Evolutionary conservation across 805 yeast species (phyloP).

Genomic region (Suhomyces sp.): DNA sequence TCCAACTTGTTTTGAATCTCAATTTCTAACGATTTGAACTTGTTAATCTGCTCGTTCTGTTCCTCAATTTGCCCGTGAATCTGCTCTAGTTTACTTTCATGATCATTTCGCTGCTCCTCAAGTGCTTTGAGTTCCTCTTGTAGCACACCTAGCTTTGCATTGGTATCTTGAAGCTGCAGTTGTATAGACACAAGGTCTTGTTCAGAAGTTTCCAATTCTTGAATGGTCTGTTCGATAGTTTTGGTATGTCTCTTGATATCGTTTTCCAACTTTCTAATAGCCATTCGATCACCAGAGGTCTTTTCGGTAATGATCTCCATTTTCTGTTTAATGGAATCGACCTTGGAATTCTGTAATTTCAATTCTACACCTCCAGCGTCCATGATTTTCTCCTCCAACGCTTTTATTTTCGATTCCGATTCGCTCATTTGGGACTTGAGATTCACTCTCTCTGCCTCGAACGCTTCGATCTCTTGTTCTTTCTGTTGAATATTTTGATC

Average conservation of each 20-base stretch:
- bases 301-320: slow-evolving; percentile 58
- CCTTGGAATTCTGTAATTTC: slow-evolving; percentile 75
- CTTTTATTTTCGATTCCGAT: slow-evolving; percentile 53
- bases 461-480: slow-evolving; percentile 17
- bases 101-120: slow-evolving; percentile 37
- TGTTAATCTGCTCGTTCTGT: slow-evolving; percentile 47
- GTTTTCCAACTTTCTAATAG: slow-evolving; percentile 58
- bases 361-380: slow-evolving; percentile 88
- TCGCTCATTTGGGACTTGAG: slow-evolving; percentile 55
- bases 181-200: slow-evolving; percentile 21
- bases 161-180: slow-evolving; percentile 17
- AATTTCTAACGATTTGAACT: slow-evolving; percentile 60
- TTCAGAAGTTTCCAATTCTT: slow-evolving; percentile 39
- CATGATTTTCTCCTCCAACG: slow-evolving; percentile 74
- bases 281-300: slow-evolving; percentile 53
- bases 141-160: slow-evolving; percentile 32
- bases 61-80: slow-evolving; percentile 27
- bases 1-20: slow-evolving; percentile 65
- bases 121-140: slow-evolving; percentile 27
- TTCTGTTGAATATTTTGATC: slow-evolving; percentile 39
- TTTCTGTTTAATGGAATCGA: slow-evolving; percentile 67
- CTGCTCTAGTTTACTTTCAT: slow-evolving; percentile 38
- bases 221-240: slow-evolving; percentile 42
- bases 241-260: slow-evolving; percentile 57
- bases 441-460: slow-evolving; percentile 16